These are phyloP conservation scores for Monilinia polystroma DNA, from an alignment of 2,329 filamentous ascomycete genomes.

Conservation along the genomic window DNA sequence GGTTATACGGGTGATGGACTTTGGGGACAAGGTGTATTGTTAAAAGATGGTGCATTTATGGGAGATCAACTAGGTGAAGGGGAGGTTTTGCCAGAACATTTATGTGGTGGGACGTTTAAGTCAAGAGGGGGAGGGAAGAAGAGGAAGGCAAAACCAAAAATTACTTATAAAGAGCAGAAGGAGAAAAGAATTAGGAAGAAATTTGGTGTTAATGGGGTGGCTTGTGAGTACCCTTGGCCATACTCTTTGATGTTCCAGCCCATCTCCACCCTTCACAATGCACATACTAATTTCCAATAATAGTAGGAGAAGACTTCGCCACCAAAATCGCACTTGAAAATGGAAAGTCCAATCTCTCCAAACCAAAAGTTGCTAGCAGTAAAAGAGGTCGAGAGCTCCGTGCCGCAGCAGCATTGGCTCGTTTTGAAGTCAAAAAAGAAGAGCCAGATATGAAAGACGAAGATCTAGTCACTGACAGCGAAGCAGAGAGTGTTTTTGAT, in stretches of 20 bases:
- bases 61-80: conserved; percentile 51
- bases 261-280: not conserved
- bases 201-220: conserved; percentile 49
- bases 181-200: conserved; percentile 56
- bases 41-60: conserved; percentile 62
- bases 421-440: conserved; percentile 50
- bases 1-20: conserved; percentile 78
- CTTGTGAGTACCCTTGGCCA: conserved; percentile 14
- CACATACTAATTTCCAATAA: not conserved
- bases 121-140: conserved; percentile 53
- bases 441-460: conserved; percentile 42
- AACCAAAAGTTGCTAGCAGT: conserved; percentile 60
- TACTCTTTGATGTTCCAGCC: not conserved
- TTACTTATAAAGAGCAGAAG: conserved; percentile 46
- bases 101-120: conserved; percentile 79
- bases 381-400: conserved; percentile 58
- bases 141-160: conserved; percentile 49
- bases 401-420: conserved; percentile 58
- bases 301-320: conserved; percentile 57
- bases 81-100: conserved; percentile 64
- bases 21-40: conserved; percentile 70
- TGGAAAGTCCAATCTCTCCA: conserved; percentile 52
- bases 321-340: conserved; percentile 43
- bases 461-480: conserved; percentile 46
- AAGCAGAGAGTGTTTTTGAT: conserved; percentile 49